Conservation (phyloP, 2,329 filamentous ascomycete species). For the Keithomyces neogunnii region DNA sequence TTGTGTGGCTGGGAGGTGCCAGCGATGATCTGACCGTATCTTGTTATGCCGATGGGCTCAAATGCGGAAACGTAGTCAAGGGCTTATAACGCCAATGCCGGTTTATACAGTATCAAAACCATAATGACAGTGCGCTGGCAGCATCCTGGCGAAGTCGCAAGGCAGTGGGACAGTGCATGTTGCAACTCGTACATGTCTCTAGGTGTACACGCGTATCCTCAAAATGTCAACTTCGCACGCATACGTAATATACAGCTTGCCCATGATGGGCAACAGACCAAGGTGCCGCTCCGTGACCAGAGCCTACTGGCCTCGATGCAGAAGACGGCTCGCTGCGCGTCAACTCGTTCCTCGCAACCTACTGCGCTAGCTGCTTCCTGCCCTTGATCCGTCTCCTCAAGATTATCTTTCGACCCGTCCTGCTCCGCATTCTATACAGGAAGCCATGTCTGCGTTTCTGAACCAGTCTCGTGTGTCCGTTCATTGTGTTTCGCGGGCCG, state of each 20-base stretch:
- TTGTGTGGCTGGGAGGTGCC: slow-evolving; percentile 29
- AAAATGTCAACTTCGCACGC: no score
- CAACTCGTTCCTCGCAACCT: neutral
- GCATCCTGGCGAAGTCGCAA: no score
- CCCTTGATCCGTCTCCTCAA: slow-evolving; percentile 45
- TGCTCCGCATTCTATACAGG: slow-evolving; percentile 39
- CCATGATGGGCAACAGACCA: neutral
- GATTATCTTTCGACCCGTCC: slow-evolving; percentile 44
- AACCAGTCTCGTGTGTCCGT: slow-evolving; percentile 42
- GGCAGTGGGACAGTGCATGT: neutral
- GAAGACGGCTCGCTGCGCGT: no score
- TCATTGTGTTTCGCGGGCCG: slow-evolving; percentile 51
- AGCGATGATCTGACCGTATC: slow-evolving; percentile 25
- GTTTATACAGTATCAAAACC: neutral
- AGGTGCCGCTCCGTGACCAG: no score
- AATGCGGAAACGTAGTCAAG: slow-evolving; percentile 15
- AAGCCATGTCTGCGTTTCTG: slow-evolving; percentile 54
- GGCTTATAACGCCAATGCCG: neutral
- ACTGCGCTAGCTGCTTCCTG: slow-evolving; percentile 32
- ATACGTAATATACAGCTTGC: neutral
- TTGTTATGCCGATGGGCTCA: slow-evolving; percentile 20
- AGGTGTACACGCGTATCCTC: no score
- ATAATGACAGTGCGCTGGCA: no score
- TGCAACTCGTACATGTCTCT: no score
- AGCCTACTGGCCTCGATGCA: no score